Evolutionary conservation across 805 yeast genomes (phyloP).

Genomic region (Teunomyces cretensis): DNA sequence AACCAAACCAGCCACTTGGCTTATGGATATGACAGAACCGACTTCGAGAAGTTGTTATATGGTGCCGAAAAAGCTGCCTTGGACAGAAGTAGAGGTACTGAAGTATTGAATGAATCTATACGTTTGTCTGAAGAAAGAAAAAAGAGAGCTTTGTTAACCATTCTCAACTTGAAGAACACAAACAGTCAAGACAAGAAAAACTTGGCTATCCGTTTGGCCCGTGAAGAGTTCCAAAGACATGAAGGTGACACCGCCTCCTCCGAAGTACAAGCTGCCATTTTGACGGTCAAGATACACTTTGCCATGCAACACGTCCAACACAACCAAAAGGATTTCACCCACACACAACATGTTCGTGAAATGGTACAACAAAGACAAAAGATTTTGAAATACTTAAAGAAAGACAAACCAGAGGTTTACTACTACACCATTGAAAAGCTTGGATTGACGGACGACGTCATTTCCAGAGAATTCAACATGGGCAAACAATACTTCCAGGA

Average conservation of each 20-base stretch:
- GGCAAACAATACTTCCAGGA: slow-evolving; percentile 77
- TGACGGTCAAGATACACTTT: slow-evolving; percentile 77
- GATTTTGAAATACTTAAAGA: slow-evolving; percentile 77
- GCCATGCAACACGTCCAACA: slow-evolving; percentile 69
- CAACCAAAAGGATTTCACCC: slow-evolving; percentile 69
- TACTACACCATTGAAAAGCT: slow-evolving; percentile 82
- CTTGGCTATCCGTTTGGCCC: slow-evolving; percentile 62
- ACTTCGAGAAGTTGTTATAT: slow-evolving; percentile 71
- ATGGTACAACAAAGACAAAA: slow-evolving; percentile 88
- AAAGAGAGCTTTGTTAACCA: slow-evolving; percentile 67
- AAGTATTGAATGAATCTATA: slow-evolving; percentile 27
- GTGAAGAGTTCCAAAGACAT: slow-evolving; percentile 73
- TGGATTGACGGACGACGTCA: slow-evolving; percentile 80
- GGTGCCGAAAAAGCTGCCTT: slow-evolving; percentile 72
- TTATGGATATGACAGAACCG: slow-evolving; percentile 55
- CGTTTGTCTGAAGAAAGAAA: slow-evolving; percentile 48
- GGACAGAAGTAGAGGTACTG: slow-evolving; percentile 33
- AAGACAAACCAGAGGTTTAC: slow-evolving; percentile 76
- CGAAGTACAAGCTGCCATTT: slow-evolving; percentile 92
- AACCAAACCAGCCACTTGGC: slow-evolving; percentile 63
- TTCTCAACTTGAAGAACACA: slow-evolving; percentile 73
- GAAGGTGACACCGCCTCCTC: slow-evolving; percentile 94
- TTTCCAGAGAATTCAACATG: slow-evolving; percentile 78
- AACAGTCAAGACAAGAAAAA: slow-evolving; percentile 55
- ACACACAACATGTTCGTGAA: slow-evolving; percentile 72